Base-by-base conservation (phyloP, 768 basidiomycete genomes). In the Gymnopilus dilepis region DNA sequence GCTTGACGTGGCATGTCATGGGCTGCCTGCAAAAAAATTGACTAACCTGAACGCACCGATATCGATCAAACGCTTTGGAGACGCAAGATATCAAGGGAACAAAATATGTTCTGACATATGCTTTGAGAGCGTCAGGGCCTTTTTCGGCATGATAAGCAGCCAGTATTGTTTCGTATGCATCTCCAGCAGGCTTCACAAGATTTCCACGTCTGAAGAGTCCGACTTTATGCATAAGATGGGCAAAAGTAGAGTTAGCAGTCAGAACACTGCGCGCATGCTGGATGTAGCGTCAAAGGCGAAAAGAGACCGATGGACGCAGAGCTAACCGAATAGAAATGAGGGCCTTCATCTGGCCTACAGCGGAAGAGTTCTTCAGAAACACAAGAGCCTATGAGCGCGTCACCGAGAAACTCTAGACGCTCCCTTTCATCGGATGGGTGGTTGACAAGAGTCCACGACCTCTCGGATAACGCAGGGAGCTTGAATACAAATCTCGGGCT, bases 331-430 rank as follows among this genome's bases (percentile, higher is more conserved):
- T 78, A 78, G 59, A 75, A 65, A 41, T 67, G 68, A 51, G 77
- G 77, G 12, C 67, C 58, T 55, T 68, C 75, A 15, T 74, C 24
- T n/a, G 75, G 74, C 58, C 70, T 69, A 48, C 70, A 62, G 17
- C 67, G 68, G 59, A 76, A 79, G 1, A 84, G 73, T 57, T 74
- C 73, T 42, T 76, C 71, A 11, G 78, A 77, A 17, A 83, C 69
- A 30, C 74, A 70, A 59, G 78, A 75, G 61, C 80, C 75, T 73
- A 83, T 81, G 56, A 80, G 69, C 28, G 80, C 77, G 57, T 83
- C 82, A 4, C 82, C 82, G 12, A 83, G 63, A 65, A 81, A 83
- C 65, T 84, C 82, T 47, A 82, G 59, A 26, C 80, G 73, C 34
- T 83, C 77, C 66, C 76, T 75, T 65, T 75, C 73, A 47, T 22